Evolutionary conservation across 1,284 basidiomycete species (phyloP).

Genomic region (Cystobasidium sp.): DNA sequence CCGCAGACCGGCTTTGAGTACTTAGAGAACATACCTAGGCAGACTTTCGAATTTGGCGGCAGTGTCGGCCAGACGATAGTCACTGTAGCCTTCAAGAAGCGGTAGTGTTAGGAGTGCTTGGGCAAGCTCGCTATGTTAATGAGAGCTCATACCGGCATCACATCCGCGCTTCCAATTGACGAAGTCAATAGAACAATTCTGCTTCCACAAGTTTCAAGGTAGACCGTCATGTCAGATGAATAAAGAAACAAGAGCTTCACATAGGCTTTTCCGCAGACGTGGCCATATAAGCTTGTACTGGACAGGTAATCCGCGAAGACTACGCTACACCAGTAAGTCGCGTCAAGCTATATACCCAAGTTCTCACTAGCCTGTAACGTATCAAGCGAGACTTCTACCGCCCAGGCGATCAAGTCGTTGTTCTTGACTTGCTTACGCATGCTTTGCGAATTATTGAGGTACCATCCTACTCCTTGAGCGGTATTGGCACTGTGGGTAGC

Average conservation of each 20-base stretch:
- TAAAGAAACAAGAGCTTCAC: too few species aligned
- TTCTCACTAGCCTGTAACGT: conserved; percentile 22
- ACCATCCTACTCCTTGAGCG: conserved; percentile 55
- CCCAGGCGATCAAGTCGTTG: conserved; percentile 36
- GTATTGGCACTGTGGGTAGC: conserved; percentile 53
- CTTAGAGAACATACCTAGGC: conserved; percentile 73
- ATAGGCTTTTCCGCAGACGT: too few species aligned
- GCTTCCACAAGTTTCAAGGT: too few species aligned
- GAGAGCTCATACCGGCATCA: too few species aligned
- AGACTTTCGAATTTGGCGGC: conserved; percentile 75
- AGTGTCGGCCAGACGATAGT: conserved; percentile 71
- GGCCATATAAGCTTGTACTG: too few species aligned
- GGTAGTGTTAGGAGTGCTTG: not conserved
- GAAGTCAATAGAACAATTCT: too few species aligned
- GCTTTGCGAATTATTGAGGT: conserved; percentile 49
- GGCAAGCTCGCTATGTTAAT: not conserved
- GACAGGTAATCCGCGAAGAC: not conserved
- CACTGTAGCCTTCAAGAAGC: conserved; percentile 72
- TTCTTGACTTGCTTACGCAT: conserved; percentile 25
- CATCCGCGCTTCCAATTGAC: too few species aligned
- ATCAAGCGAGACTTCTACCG: conserved; percentile 8
- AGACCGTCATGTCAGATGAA: too few species aligned
- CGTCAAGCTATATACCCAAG: not conserved
- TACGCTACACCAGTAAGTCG: not conserved
- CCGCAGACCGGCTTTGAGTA: conserved; percentile 59